Conservation (phyloP, 2,329 filamentous ascomycete species). For the Bipolaris zeicola region DNA sequence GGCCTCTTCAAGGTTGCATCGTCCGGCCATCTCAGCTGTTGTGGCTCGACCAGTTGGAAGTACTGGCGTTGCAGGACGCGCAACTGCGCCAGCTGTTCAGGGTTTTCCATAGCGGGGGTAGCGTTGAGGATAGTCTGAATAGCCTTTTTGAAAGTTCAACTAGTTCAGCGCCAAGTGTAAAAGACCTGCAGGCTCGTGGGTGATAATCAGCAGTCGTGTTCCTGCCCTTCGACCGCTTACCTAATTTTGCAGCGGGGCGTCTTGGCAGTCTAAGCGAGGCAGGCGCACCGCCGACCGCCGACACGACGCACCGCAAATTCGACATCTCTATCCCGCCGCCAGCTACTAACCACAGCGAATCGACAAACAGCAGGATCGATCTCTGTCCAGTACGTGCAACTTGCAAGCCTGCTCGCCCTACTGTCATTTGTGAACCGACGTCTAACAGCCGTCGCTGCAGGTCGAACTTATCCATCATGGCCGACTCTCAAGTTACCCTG, state of each 20-base stretch:
- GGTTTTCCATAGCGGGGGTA: slow-evolving; percentile 19
- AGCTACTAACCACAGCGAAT: slow-evolving; percentile 40
- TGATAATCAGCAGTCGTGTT: slow-evolving; percentile 5
- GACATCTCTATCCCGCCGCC: slow-evolving; percentile 42
- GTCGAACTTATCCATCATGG: slow-evolving; percentile 69
- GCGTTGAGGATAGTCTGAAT: neutral
- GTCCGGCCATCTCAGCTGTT: slow-evolving; percentile 67
- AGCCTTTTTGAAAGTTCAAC: neutral
- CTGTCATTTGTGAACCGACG: slow-evolving; percentile 8
- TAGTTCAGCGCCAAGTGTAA: neutral
- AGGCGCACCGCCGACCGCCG: slow-evolving; percentile 21
- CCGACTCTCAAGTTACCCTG: slow-evolving; percentile 68
- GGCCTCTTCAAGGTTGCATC: slow-evolving; percentile 62
- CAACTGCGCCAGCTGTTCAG: slow-evolving; percentile 18
- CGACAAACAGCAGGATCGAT: slow-evolving; percentile 43
- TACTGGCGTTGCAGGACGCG: slow-evolving; percentile 72
- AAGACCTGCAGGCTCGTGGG: neutral
- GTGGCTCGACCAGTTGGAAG: slow-evolving; percentile 72
- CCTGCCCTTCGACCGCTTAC: slow-evolving; percentile 22
- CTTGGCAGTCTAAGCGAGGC: slow-evolving; percentile 19
- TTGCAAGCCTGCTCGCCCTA: slow-evolving; percentile 9
- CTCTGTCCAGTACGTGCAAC: slow-evolving; percentile 40
- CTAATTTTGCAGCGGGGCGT: slow-evolving; percentile 26
- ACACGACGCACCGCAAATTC: slow-evolving; percentile 23
- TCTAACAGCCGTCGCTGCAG: slow-evolving; percentile 31